Percentiles rank a stretch among this genome's conserved stretches.
Conservation (phyloP, 169 alveolate species). For the Eimeria sp. region DNA sequence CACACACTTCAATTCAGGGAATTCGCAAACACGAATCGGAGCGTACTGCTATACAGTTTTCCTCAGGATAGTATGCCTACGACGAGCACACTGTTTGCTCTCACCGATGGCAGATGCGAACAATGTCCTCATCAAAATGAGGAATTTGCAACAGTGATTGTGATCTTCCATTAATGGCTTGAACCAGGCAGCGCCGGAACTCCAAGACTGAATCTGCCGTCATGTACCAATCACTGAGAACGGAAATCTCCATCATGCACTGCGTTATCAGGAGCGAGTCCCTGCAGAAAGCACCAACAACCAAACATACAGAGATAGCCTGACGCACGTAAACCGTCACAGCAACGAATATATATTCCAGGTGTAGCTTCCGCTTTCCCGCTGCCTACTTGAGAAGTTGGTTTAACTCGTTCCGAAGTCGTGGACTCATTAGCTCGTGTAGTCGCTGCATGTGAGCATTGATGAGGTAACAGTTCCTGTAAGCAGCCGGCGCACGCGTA, state of each 20-base stretch:
- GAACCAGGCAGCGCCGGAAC: slow-evolving; percentile 94
- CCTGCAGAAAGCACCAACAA: slow-evolving; percentile 72
- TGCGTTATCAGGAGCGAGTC: slow-evolving; percentile 92
- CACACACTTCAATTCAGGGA: background rate
- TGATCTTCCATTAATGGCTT: slow-evolving; percentile 91
- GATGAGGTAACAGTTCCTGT: slow-evolving; percentile 88
- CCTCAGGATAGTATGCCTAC: background rate
- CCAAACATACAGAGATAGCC: background rate
- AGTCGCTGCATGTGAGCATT: slow-evolving; percentile 93
- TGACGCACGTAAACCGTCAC: background rate
- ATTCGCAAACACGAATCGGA: background rate
- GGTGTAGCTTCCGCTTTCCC: background rate
- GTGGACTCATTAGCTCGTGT: slow-evolving; percentile 88
- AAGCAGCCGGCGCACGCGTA: background rate
- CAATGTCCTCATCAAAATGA: slow-evolving; percentile 91
- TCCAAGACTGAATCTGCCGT: slow-evolving; percentile 91
- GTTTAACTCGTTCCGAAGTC: slow-evolving; percentile 85
- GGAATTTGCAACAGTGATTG: slow-evolving; percentile 94
- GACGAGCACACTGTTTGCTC: background rate
- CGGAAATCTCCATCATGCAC: slow-evolving; percentile 93
- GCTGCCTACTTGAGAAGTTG: slow-evolving; percentile 83
- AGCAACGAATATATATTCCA: background rate
- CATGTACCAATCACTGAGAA: slow-evolving; percentile 91
- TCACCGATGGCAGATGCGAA: slow-evolving; percentile 81
- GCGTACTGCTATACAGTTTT: background rate